Base-by-base conservation (phyloP, 345 rosid genomes). In the Kandelia obovata region DNA sequence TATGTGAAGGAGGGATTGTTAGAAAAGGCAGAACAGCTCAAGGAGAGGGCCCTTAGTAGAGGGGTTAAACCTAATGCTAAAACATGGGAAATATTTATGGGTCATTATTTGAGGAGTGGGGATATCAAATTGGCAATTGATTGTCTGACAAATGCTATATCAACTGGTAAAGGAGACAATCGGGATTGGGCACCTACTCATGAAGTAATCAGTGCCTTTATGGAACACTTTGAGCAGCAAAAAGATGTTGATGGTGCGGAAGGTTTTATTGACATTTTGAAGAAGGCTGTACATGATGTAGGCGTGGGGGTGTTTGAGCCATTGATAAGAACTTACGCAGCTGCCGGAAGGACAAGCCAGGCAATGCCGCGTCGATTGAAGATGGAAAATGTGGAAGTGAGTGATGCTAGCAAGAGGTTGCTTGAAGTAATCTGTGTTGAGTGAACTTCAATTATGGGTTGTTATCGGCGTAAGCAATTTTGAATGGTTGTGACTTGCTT, bases 211-310 rank as follows among this genome's bases (percentile, higher is more conserved):
- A 61, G 69, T 27, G 73, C 79, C 61, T 71, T 95, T 80, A 87
- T 95, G 94, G 79, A 62, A 35, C 82, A 80, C 64, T 95, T 88
- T 63, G 96, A 88, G 84, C 72, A 80, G 70, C 83, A 74, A 66
- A 87, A 83, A 65, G 90, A 95, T 82, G 97, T 90, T 11, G 88
- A 85, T 65, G 92, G 98, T 53, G 97, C 97, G 26, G 98, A 95
- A 79, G 84, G 76, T 39, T 83, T 90, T 69, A 11, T 90, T 51
- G 91, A 85, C 75, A 79, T 88, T 62, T 73, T 95, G 78, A 87
- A 88, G 89, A 90, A 92, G 83, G 84, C 81, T 63, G 82, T 72
- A 1, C 91, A 90, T 56, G 61, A 67, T 49, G 66, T 95, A 16
- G 93, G 89, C 4, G 80, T 61, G 31, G 86, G 86, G 39, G 87